Conservation (phyloP, 148 eudicot genomes). For the Rhododendron henanense region DNA sequence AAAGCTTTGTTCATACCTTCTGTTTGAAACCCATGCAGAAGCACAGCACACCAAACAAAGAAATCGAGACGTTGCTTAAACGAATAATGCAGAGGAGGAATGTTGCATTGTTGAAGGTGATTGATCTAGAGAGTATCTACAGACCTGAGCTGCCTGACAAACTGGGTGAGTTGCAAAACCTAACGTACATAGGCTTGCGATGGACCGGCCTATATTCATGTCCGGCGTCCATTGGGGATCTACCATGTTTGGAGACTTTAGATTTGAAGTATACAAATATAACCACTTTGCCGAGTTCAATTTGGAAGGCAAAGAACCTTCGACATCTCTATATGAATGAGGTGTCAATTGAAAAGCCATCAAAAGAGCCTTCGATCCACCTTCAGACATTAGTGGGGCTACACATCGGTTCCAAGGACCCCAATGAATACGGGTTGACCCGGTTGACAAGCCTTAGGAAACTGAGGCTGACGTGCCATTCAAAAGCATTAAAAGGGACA, state of each 20-base stretch:
- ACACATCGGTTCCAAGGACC: not conserved
- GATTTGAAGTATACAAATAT: not conserved
- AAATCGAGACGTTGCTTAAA: constrained; percentile 32
- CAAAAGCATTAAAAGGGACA: not conserved
- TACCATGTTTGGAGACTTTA: not conserved
- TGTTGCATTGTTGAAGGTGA: constrained; percentile 38
- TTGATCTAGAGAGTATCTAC: constrained; percentile 47
- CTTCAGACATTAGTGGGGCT: not conserved
- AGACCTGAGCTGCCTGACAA: constrained; percentile 46
- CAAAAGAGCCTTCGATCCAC: not conserved
- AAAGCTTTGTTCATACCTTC: constrained; percentile 35
- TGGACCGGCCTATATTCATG: not conserved
- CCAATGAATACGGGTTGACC: not conserved
- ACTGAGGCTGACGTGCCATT: not conserved
- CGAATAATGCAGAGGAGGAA: constrained; percentile 14
- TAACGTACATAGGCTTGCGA: constrained; percentile 39
- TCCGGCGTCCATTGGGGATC: not conserved
- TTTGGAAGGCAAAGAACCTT: not conserved
- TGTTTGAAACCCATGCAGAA: constrained; percentile 32
- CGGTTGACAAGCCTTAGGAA: not conserved
- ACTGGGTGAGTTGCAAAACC: constrained; percentile 31
- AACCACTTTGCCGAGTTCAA: not conserved
- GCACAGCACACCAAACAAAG: constrained; percentile 36
- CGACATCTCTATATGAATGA: not conserved
- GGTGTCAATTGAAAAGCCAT: not conserved